Conservation (phyloP, 2,329 filamentous ascomycete species). For the Fusarium goolgardi region DNA sequence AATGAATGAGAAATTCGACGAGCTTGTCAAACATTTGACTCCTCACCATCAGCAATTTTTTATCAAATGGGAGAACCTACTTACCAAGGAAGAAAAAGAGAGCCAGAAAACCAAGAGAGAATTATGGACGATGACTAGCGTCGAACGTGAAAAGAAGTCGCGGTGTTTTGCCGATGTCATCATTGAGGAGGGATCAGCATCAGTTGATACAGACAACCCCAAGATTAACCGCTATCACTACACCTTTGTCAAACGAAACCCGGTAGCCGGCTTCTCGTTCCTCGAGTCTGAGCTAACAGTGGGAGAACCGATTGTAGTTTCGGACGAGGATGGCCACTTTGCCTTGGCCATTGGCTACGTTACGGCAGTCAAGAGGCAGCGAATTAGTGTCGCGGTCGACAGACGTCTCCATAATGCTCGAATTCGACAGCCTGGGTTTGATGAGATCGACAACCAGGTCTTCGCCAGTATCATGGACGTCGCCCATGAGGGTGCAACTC, state of each 20-base stretch:
- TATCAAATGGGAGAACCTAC: constrained; percentile 89
- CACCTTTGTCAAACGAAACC: constrained; percentile 78
- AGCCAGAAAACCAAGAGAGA: constrained; percentile 88
- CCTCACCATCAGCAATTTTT: constrained; percentile 84
- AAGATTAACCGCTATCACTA: constrained; percentile 96
- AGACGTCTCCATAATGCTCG: constrained; percentile 88
- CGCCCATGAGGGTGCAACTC: constrained; percentile 62
- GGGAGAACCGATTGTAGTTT: constrained; percentile 95
- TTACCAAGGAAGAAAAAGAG: constrained; percentile 95
- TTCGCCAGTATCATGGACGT: constrained; percentile 95
- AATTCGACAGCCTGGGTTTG: constrained; percentile 78
- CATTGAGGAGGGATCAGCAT: constrained; percentile 80
- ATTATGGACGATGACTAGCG: constrained; percentile 95
- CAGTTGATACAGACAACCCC: constrained; percentile 74
- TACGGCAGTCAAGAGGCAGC: constrained; percentile 76
- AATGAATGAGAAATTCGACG: constrained; percentile 83
- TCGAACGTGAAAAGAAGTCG: constrained; percentile 86
- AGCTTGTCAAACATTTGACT: constrained; percentile 81
- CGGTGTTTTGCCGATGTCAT: constrained; percentile 91
- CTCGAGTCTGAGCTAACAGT: constrained; percentile 87
- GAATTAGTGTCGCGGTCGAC: constrained; percentile 91
- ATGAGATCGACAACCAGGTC: constrained; percentile 80
- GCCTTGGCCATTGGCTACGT: constrained; percentile 94
- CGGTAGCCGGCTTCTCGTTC: constrained; percentile 78
- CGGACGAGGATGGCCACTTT: constrained; percentile 94